phyloP scores from a whole-genome alignment of 2,329 filamentous ascomycete species.

The Pseudofabraea citricarpa region DNA sequence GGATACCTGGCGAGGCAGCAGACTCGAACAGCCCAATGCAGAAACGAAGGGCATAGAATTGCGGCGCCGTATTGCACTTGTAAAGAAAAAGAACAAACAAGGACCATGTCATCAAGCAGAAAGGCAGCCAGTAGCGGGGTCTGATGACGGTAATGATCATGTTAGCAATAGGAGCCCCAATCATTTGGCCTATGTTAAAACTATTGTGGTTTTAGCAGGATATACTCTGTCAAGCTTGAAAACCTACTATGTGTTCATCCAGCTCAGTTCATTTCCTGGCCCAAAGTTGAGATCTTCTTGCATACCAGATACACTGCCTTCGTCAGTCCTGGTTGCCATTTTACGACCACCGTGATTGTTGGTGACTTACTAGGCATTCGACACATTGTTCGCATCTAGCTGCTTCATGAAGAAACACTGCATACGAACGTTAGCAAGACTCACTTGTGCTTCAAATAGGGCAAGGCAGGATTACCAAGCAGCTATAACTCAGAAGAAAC shows the following conservation, averaged over 20 bases:
- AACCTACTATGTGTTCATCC: slow-evolving; percentile 35
- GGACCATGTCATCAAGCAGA: slow-evolving; percentile 29
- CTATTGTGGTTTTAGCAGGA: not conserved
- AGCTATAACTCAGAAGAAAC: slow-evolving; percentile 37
- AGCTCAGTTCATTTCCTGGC: slow-evolving; percentile 35
- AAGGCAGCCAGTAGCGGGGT: slow-evolving; percentile 35
- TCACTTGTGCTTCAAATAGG: no score
- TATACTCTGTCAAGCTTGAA: not conserved
- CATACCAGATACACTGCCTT: slow-evolving; percentile 35
- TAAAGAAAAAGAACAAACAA: slow-evolving; percentile 32
- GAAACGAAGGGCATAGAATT: slow-evolving; percentile 26
- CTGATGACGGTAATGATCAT: slow-evolving; percentile 35
- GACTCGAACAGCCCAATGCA: slow-evolving; percentile 15
- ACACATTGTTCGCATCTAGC: slow-evolving; percentile 40
- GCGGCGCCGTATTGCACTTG: slow-evolving; percentile 30
- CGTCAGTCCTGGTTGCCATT: not conserved
- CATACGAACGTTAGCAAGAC: no score
- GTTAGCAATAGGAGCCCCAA: slow-evolving; percentile 39
- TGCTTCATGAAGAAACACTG: slow-evolving; percentile 38
- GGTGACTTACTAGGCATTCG: slow-evolving; percentile 36
- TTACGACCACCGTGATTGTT: not conserved
- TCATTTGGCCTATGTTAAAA: slow-evolving; percentile 48
- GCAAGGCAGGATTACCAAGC: no score
- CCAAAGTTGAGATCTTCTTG: slow-evolving; percentile 38
- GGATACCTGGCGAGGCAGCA: slow-evolving; percentile 38